Base-by-base conservation (phyloP, 495 filamentous ascomycete species). In the Penicillium atrosanguineum region DNA sequence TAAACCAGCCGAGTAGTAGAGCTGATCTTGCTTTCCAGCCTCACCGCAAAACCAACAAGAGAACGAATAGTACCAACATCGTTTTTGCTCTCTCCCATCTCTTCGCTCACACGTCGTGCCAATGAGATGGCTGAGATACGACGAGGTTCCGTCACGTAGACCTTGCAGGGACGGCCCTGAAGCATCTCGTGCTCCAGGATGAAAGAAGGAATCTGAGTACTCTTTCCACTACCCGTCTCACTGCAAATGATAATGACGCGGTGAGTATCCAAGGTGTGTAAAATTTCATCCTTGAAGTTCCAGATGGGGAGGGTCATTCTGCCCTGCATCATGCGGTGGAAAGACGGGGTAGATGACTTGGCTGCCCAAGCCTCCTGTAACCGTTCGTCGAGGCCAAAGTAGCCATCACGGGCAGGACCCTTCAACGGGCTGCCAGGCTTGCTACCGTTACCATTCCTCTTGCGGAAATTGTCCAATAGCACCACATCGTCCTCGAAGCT, bases 171-270 rank as follows among this genome's bases (percentile, higher is more conserved):
- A 36, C 84, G 87, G 7, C 91, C 91, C 41, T 85, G 76, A 12
- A 83, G 82, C 56, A 98, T 80, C 61, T 96, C 87, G 55, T 95
- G 81, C 60, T 98, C 94, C 1, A 98, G 73, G 18, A 98, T 83
- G 66, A 90, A 98, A 2, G 91, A 85, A 21, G 94, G 94, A 6
- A 96, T 88, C 66, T 98, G 94, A 0, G 94, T 98, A 72, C 91
- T 96, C 76, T 98, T 98, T 48, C 94, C 94, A 71, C 84, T 96
- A 62, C 94, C 94, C 14, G 94, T 98, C 71, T 97, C 94, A 59
- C 93, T 93, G 63, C 91, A 96, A 29, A 97, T 80, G 49, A 97
- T 96, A 7, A 93, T 80, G 6, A 93, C 86, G 63, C 90, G 94
- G 54, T 95, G 78, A 6, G 68, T 69, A 39, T 89, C 85, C 34